Evolutionary conservation across 75 land plant genomes (phyloP).

Genomic region (Picea sitchensis): DNA sequence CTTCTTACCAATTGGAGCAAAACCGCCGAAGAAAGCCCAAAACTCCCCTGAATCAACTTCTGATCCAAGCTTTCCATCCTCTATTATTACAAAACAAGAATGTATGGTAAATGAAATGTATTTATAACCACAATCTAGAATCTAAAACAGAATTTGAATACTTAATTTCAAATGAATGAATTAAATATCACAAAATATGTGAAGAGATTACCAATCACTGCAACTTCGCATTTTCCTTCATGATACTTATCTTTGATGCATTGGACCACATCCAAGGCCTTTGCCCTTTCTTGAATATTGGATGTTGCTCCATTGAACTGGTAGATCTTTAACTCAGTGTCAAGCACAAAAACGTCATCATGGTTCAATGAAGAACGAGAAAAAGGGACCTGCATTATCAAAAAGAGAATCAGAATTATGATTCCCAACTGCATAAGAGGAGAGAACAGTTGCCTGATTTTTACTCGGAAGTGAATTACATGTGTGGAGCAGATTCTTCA

Average conservation of each 20-base stretch:
- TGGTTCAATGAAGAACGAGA: constrained; percentile 85
- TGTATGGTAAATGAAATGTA: neutral
- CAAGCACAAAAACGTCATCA: constrained; percentile 87
- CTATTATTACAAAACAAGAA: constrained; percentile 29
- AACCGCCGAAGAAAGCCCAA: constrained; percentile 95
- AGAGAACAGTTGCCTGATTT: neutral
- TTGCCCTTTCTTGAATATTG: constrained; percentile 82
- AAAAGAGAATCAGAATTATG: neutral
- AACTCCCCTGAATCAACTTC: constrained; percentile 94
- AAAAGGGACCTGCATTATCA: constrained; percentile 70
- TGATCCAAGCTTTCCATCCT: constrained; percentile 88
- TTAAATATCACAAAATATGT: neutral
- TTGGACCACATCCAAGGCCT: constrained; percentile 86
- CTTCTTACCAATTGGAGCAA: constrained; percentile 74
- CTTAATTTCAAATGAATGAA: neutral
- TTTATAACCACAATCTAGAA: neutral
- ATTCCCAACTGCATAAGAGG: constrained; percentile 2
- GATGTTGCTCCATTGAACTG: constrained; percentile 84
- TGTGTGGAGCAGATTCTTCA: neutral
- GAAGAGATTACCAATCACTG: constrained; percentile 57
- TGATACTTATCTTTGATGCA: constrained; percentile 82
- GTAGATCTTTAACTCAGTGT: constrained; percentile 74
- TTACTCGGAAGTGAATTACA: neutral
- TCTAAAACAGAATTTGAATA: neutral
- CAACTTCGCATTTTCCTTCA: constrained; percentile 68